Evolutionary conservation across 2,329 filamentous ascomycete species (phyloP).

Genomic region (Fonsecaea nubica): DNA sequence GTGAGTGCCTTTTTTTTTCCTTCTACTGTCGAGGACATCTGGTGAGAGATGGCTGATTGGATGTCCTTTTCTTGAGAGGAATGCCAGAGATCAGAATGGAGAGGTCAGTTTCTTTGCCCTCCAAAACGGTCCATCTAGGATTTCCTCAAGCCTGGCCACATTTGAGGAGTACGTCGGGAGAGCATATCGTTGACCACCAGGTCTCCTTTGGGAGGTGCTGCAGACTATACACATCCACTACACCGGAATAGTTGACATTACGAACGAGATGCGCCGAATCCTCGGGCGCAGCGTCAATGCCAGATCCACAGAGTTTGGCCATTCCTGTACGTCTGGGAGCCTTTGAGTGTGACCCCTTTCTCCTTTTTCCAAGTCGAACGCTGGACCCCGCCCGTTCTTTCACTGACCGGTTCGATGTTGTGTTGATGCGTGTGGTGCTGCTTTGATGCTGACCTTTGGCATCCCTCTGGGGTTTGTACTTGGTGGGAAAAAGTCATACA

Average conservation of each 20-base stretch:
- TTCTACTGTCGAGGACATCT: not conserved
- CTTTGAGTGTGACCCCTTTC: no score
- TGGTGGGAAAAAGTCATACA: slow-evolving; percentile 43
- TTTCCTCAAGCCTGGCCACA: not conserved
- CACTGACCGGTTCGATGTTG: no score
- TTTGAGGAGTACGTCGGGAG: not conserved
- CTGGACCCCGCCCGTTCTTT: not conserved
- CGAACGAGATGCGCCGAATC: slow-evolving; percentile 45
- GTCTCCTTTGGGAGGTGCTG: not conserved
- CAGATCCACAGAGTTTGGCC: slow-evolving; percentile 48
- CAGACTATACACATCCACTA: slow-evolving; percentile 51
- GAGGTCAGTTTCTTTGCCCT: slow-evolving; percentile 40
- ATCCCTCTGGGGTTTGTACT: not conserved
- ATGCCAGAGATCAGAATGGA: slow-evolving; percentile 44
- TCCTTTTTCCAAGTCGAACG: no score
- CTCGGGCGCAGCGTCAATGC: slow-evolving; percentile 44
- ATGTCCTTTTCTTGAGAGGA: not conserved
- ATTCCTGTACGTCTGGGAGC: slow-evolving; percentile 46
- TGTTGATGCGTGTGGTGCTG: not conserved
- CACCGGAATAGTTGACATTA: slow-evolving; percentile 49
- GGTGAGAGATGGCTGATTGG: not conserved
- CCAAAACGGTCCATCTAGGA: not conserved
- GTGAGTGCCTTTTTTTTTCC: slow-evolving; percentile 40
- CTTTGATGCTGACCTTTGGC: not conserved
- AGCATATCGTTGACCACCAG: not conserved